A percentile compares a stretch with the other conserved stretches of the same genome.
Conservation (phyloP, 768 basidiomycete species). For the Amanita subjunquillea region DNA sequence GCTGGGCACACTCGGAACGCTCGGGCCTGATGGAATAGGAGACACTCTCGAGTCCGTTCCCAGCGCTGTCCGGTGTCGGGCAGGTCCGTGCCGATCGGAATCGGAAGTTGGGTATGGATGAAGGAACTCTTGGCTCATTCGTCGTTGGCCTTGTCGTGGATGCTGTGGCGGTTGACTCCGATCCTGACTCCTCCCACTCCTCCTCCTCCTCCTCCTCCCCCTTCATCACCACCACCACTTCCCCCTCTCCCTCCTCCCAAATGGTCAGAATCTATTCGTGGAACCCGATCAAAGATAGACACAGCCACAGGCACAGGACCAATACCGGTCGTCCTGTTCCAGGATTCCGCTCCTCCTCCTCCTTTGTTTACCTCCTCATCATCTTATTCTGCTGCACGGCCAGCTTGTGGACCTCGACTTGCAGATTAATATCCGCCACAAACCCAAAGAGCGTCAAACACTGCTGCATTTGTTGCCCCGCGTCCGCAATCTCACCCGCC, state of each 20-base stretch:
- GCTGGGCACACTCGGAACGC: neutral
- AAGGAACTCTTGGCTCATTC: too few relatives aligned
- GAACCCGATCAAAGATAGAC: too few relatives aligned
- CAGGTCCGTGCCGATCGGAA: too few relatives aligned
- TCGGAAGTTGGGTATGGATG: too few relatives aligned
- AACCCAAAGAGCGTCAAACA: neutral
- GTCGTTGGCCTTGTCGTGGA: too few relatives aligned
- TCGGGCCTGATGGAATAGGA: neutral
- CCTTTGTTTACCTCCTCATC: neutral
- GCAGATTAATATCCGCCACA: neutral
- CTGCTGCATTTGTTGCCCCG: neutral
- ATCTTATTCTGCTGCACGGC: neutral
- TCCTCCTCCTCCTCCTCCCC: neutral
- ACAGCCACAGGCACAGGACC: too few relatives aligned
- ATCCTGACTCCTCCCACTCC: neutral
- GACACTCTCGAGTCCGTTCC: neutral
- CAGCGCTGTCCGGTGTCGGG: too few relatives aligned
- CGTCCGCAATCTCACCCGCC: neutral
- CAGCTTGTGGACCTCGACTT: neutral
- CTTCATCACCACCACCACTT: too few relatives aligned
- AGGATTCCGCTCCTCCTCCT: too few relatives aligned
- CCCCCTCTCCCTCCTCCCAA: neutral
- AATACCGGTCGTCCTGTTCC: too few relatives aligned
- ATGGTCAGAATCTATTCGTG: too few relatives aligned
- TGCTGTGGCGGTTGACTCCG: neutral